A percentile compares a stretch with the other conserved stretches of the same genome.
Conservation (phyloP, 495 filamentous ascomycete species). For the Penicillium crystallinum region DNA sequence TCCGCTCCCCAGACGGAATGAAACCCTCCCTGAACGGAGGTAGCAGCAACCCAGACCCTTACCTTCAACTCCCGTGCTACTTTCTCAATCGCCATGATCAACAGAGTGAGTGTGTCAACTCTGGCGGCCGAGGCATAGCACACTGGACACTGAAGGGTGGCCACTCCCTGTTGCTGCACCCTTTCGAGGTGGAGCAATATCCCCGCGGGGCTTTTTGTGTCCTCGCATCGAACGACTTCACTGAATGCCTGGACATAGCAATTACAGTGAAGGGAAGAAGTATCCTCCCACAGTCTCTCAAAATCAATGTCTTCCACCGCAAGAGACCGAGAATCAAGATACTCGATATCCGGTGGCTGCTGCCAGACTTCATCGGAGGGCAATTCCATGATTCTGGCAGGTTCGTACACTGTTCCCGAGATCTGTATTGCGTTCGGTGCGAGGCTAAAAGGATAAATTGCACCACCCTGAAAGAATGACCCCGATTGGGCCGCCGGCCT, state of each 20-base stretch:
- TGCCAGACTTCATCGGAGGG: neutral
- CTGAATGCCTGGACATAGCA: neutral
- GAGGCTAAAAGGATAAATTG: neutral
- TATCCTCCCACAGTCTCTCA: neutral
- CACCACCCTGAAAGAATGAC: neutral
- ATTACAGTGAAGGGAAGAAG: neutral
- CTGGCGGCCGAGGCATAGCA: neutral
- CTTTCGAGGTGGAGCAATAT: neutral
- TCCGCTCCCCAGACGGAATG: neutral
- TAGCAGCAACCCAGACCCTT: neutral
- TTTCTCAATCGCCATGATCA: constrained; percentile 1
- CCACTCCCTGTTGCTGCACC: constrained; percentile 1
- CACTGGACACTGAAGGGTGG: neutral
- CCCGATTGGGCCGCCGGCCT: neutral
- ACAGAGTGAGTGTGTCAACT: neutral
- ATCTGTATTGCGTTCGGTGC: neutral
- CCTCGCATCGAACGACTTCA: neutral
- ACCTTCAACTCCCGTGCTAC: neutral
- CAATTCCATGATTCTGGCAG: constrained; percentile 2
- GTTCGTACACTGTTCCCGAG: neutral
- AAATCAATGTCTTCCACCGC: neutral
- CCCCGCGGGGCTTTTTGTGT: neutral
- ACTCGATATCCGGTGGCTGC: neutral
- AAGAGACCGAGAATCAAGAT: neutral
- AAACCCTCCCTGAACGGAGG: neutral